Evolutionary conservation across 331 rosid species (phyloP), one percentile per base, ranked within the genome.

Genomic region (Rhamnella rubrinervis): DNA sequence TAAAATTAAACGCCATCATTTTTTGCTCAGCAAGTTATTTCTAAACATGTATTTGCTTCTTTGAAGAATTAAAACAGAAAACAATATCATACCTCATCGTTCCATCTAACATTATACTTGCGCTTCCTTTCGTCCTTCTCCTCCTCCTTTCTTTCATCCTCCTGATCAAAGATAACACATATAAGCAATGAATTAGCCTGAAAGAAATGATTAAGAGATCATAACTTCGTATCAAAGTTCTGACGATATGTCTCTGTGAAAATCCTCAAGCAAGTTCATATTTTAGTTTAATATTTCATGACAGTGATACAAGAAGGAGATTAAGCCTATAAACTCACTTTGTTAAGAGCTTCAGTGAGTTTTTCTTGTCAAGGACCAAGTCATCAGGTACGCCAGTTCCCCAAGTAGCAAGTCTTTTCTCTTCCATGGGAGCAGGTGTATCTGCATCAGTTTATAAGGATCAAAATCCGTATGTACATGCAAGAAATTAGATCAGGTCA

Each of bases 61-160:
- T 5, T 20, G 8, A 41, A 50, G 38, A 73, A 68, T 23, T 26
- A 17, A 59, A 15, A 7, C 12, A 25, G 23, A 64, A 59, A 31
- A 66, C 49, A 41, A 59, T 25, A 23, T 6, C 53, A 4, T 71
- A 78, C 86, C 85, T 71, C 81, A 46, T 78, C 81, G 61, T 81
- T 68, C 82, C 79, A 81, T 68, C 60, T 65, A 61, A 78, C 77
- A 71, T 86, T 80, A 57, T 79, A 80, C 39, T 85, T 80, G 20
- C 71, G 77, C 70, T 85, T 82, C 61, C 84, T 77, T 66, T 82
- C 87, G 39, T 82, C 80, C 64, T 62, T 77, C 74, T 80, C 87
- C 44, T 82, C 85, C 26, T 41, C 59, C 73, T 38, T 84, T 51
- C 83, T 77, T 65, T 74, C 59, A 23, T 80, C 84, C 86, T 83